A percentile compares a stretch with the other conserved stretches of the same genome.
phyloP scores from a whole-genome alignment of 2,329 filamentous ascomycete species.

The Colletotrichum tofieldiae region DNA sequence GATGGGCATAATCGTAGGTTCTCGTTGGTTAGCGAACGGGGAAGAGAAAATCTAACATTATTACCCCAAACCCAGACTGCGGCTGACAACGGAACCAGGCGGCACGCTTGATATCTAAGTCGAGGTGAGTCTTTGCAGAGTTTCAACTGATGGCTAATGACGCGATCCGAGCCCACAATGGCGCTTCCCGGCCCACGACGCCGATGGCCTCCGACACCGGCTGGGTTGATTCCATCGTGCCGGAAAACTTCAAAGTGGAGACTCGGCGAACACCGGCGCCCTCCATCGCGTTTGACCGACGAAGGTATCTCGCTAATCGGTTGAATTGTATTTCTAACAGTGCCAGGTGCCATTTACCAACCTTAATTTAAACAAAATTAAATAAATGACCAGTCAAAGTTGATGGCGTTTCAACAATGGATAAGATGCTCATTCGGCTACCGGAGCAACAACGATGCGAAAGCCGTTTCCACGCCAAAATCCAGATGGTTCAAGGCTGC shows the following conservation, averaged over 20 bases:
- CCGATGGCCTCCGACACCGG: constrained; percentile 6
- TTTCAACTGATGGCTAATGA: background rate
- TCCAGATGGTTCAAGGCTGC: constrained; percentile 25
- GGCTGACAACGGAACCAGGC: background rate
- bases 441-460: background rate
- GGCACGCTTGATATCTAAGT: background rate
- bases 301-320: too few species aligned
- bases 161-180: constrained; percentile 23
- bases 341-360: too few species aligned
- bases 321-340: too few species aligned
- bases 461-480: constrained; percentile 32
- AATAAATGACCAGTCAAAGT: too few species aligned
- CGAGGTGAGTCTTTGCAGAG: too few species aligned
- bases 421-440: background rate
- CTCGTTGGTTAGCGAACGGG: background rate
- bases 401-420: too few species aligned
- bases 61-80: too few species aligned
- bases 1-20: constrained; percentile 17
- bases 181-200: background rate
- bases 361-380: too few species aligned
- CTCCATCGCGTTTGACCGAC: background rate
- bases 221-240: background rate
- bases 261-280: background rate
- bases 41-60: background rate
- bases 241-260: background rate